These are phyloP conservation scores for Aspergillus taichungensis DNA, from an alignment of 495 filamentous ascomycete species.

Conservation along the genomic window DNA sequence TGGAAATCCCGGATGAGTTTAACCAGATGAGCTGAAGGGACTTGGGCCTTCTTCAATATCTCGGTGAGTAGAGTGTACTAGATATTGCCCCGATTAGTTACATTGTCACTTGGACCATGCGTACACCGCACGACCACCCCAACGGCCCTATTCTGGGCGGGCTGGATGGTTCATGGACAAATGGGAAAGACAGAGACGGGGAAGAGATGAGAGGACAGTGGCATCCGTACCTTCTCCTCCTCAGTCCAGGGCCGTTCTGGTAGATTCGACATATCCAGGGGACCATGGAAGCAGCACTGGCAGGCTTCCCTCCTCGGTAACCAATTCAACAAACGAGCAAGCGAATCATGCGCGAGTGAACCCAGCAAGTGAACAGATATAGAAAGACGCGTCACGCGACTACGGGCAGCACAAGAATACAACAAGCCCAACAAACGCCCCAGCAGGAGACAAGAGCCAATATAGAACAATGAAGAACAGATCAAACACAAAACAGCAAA, in stretches of 20 bases:
- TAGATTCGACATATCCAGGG: conserved; percentile 39
- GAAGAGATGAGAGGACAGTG: not conserved
- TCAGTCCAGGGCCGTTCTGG: conserved; percentile 47
- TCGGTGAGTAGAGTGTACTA: conserved; percentile 49
- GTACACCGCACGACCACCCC: too few relatives aligned
- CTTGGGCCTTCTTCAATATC: conserved; percentile 50
- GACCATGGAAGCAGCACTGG: conserved; percentile 29
- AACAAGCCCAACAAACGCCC: conserved; percentile 4
- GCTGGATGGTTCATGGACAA: not conserved
- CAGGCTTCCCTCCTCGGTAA: conserved; percentile 7
- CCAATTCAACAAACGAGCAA: conserved; percentile 7
- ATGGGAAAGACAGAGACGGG: not conserved
- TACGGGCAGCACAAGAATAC: conserved; percentile 2
- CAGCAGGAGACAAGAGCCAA: conserved; percentile 1
- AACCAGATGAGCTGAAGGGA: conserved; percentile 40
- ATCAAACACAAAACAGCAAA: conserved; percentile 4
- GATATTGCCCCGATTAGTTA: not conserved
- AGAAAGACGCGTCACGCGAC: conserved; percentile 12
- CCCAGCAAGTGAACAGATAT: conserved; percentile 1
- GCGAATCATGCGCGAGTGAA: not conserved
- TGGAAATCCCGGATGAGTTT: conserved; percentile 40
- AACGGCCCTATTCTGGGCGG: too few relatives aligned
- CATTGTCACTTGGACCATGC: too few relatives aligned
- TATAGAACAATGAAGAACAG: conserved; percentile 7
- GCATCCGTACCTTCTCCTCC: conserved; percentile 47